A percentile compares a stretch with the other conserved stretches of the same genome.
Evolutionary conservation across 306 rosid genomes (phyloP).

Genomic region (Medicago truncatula): MtrunA17r5.0-ANR NC_053044.1:34552501-34553000

Average conservation of each 20-base stretch:
- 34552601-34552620: slow-evolving; percentile 55
- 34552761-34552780: slow-evolving; percentile 52
- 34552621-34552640: slow-evolving; percentile 52
- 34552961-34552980: slow-evolving; percentile 29
- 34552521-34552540: slow-evolving; percentile 57
- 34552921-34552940: slow-evolving; percentile 14
- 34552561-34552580: slow-evolving; percentile 59
- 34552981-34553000: neutral
- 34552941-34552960: neutral
- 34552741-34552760: neutral
- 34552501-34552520: slow-evolving; percentile 60
- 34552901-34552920: slow-evolving; percentile 41
- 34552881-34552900: slow-evolving; percentile 15
- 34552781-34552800: slow-evolving; percentile 65
- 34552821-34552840: slow-evolving; percentile 62
- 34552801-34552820: slow-evolving; percentile 64
- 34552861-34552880: slow-evolving; percentile 47
- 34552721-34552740: no score
- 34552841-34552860: slow-evolving; percentile 60
- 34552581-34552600: slow-evolving; percentile 61
- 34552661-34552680: slow-evolving; percentile 48
- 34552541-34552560: slow-evolving; percentile 61
- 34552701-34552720: neutral
- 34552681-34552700: neutral
- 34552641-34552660: slow-evolving; percentile 52